Percentiles rank a stretch among this genome's conserved stretches.
Conservation (phyloP, 2,329 filamentous ascomycete species). For the Pestalotiopsis sp. region DNA sequence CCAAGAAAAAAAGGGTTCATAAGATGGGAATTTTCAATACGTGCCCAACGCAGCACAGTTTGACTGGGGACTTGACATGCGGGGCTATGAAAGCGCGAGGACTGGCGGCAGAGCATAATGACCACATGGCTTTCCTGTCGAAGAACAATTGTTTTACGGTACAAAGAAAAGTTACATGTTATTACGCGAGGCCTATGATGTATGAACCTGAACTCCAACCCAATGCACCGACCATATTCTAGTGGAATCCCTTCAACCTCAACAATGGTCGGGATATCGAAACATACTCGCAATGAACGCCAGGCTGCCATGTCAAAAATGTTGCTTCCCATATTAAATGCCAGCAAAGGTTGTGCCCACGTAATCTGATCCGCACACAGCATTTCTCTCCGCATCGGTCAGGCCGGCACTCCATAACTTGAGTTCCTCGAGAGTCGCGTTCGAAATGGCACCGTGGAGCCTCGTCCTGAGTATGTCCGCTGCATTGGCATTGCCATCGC, state of each 20-base stretch:
- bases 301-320: not conserved
- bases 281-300: not conserved
- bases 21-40: not conserved
- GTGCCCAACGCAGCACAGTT: not conserved
- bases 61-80: not conserved
- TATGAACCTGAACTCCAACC: not conserved
- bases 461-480: slow-evolving; percentile 16
- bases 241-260: not conserved
- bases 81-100: not conserved
- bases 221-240: not conserved
- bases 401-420: slow-evolving; percentile 27
- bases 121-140: not conserved
- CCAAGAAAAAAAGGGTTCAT: not conserved
- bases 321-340: slow-evolving; percentile 20
- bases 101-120: not conserved
- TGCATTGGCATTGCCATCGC: slow-evolving; percentile 11
- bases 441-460: slow-evolving; percentile 23
- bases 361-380: slow-evolving; percentile 29
- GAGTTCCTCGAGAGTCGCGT: slow-evolving; percentile 30
- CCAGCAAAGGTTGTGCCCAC: slow-evolving; percentile 27
- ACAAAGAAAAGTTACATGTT: not conserved
- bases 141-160: not conserved
- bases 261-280: not conserved
- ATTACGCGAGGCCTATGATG: not conserved
- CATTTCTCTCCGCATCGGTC: slow-evolving; percentile 26